Percentiles rank a stretch among this genome's conserved stretches.
These are phyloP conservation scores for Vararia minispora DNA, from an alignment of 768 basidiomycete genomes.

Conservation along the genomic window DNA sequence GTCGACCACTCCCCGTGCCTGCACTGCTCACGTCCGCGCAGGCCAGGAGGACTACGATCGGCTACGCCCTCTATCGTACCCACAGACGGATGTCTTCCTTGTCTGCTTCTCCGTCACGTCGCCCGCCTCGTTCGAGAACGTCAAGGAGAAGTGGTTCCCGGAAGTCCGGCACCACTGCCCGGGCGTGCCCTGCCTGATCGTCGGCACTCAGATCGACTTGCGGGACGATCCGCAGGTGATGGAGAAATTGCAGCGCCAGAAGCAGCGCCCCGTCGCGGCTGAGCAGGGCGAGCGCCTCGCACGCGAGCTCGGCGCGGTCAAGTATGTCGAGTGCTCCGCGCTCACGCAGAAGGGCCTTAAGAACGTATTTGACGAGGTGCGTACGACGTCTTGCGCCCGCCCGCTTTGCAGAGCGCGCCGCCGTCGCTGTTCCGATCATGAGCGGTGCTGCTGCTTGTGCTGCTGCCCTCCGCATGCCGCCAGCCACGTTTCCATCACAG, in stretches of 20 bases:
- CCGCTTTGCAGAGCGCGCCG: neutral
- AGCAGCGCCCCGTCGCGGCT: slow-evolving; percentile 81
- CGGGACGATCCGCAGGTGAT: slow-evolving; percentile 87
- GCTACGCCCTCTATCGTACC: slow-evolving; percentile 97
- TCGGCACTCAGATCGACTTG: slow-evolving; percentile 96
- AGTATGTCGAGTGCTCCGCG: slow-evolving; percentile 98
- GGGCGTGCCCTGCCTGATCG: slow-evolving; percentile 97
- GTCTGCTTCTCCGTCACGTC: slow-evolving; percentile 99
- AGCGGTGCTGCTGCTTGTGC: too few relatives aligned
- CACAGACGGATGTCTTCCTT: slow-evolving; percentile 98
- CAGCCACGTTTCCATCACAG: too few relatives aligned
- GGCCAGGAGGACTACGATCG: slow-evolving; percentile 99
- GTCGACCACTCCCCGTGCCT: neutral
- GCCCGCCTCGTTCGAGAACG: slow-evolving; percentile 98
- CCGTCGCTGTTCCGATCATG: too few relatives aligned
- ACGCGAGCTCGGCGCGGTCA: slow-evolving; percentile 95
- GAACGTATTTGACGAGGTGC: slow-evolving; percentile 99
- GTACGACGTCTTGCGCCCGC: slow-evolving; percentile 21
- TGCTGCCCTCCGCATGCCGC: too few relatives aligned
- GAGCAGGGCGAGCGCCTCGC: slow-evolving; percentile 93
- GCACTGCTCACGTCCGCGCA: slow-evolving; percentile 19
- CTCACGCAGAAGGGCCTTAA: slow-evolving; percentile 98
- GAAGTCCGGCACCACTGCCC: slow-evolving; percentile 99
- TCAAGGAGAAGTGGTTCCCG: slow-evolving; percentile 99
- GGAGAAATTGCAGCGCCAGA: slow-evolving; percentile 93